Percentiles rank a stretch among this genome's conserved stretches.
Conservation (phyloP, 2,329 filamentous ascomycete genomes). For the Cryphonectria japonica region DNA sequence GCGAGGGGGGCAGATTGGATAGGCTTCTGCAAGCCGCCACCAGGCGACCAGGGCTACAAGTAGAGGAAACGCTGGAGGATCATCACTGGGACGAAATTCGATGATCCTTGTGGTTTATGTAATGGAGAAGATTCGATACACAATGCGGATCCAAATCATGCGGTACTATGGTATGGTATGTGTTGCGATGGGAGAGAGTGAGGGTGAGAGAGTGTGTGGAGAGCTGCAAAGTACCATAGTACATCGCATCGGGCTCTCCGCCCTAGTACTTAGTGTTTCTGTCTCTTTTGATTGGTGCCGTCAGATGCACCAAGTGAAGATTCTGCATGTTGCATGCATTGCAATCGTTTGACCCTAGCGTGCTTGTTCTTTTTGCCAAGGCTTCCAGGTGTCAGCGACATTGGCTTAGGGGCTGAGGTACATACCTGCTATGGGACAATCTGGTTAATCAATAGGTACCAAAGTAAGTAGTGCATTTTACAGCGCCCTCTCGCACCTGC, state of each 20-base stretch:
- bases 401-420: not conserved
- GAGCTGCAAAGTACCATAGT: not conserved
- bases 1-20: not conserved
- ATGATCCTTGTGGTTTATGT: conserved; percentile 3
- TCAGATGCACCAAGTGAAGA: not conserved
- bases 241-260: not conserved
- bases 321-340: not conserved
- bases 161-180: not conserved
- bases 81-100: not conserved
- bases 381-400: not conserved
- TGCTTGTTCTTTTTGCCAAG: not conserved
- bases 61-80: not conserved
- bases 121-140: not conserved
- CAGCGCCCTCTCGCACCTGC: too few relatives aligned
- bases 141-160: not conserved
- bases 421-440: not conserved
- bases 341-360: not conserved
- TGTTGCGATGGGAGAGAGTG: not conserved
- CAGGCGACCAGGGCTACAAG: not conserved
- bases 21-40: not conserved
- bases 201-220: not conserved
- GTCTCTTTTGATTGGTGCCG: too few relatives aligned
- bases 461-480: too few relatives aligned
- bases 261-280: not conserved
- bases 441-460: not conserved